phyloP scores from a whole-genome alignment of 73 alveolate species.

The Paramecium primaurelia region DNA sequence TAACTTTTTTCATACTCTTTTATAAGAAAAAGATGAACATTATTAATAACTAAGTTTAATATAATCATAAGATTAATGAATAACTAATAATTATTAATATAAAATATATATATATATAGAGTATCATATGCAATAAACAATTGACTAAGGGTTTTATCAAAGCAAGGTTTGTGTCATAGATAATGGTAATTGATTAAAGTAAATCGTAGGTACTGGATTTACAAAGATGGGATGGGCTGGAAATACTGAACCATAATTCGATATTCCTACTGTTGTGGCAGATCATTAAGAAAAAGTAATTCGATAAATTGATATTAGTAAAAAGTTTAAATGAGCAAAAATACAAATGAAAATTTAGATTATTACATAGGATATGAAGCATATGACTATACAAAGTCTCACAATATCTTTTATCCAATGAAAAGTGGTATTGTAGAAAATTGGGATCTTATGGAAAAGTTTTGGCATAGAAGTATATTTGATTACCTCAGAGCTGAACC shows the following conservation, averaged over 20 bases:
- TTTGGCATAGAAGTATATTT: constrained; percentile 90
- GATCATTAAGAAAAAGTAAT: constrained; percentile 74
- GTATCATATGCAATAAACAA: not conserved
- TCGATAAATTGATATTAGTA: constrained; percentile 44
- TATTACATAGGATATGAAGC: constrained; percentile 97
- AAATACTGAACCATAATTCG: constrained; percentile 90
- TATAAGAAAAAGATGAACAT: not conserved
- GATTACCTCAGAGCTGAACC: constrained; percentile 86
- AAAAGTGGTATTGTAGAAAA: constrained; percentile 87
- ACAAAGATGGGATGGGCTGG: constrained; percentile 99
- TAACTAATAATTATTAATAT: not conserved
- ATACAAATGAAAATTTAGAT: constrained; percentile 82
- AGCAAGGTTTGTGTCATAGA: constrained; percentile 53
- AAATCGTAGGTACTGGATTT: constrained; percentile 69
- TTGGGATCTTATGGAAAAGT: constrained; percentile 98
- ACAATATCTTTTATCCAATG: constrained; percentile 74
- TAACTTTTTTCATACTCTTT: constrained; percentile 53
- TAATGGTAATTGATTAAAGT: constrained; percentile 39
- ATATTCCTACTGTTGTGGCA: constrained; percentile 95
- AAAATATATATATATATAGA: not conserved
- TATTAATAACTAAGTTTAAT: not conserved
- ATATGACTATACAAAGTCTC: constrained; percentile 65
- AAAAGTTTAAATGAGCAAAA: constrained; percentile 53
- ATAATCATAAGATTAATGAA: not conserved
- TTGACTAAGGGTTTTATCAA: not conserved